Base-by-base conservation (phyloP, 2,329 filamentous ascomycete species). In the Microcera coccophila region DNA sequence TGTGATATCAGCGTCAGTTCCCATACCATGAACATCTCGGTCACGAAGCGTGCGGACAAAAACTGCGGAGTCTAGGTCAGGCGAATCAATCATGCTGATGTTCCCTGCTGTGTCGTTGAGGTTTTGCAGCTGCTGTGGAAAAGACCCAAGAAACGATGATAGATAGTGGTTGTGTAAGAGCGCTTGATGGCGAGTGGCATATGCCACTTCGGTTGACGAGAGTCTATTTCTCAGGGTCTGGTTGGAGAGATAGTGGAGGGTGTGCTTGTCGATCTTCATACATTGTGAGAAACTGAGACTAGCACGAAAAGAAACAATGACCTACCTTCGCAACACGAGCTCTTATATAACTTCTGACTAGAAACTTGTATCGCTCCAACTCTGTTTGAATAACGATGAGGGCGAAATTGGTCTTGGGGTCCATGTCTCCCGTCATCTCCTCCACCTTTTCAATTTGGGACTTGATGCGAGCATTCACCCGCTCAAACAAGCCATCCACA, bases 381-480 rank as follows among this genome's bases (percentile, higher is more conserved):
- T 98, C 93, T 5, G 94, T 97, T 72, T 98, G 93, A 41, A 96
- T 83, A 49, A 98, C 85, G 37, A 96, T 95, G 60, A 97, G 82
- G 48, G 82, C 82, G 64, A 98, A 95, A 64, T 95, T 97, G 51
- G 87, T 84, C 65, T 87, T 90, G 36, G 90, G 86, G 59, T 95
- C 90, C 81, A 90, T 85, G 60, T 87, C 83, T 49, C 85, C 86
- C 11, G 86, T 91, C 75, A 90, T 79, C 45, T 84, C 79, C 68
- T 87, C 84, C 50, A 88, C 80, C 54, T 74, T 77, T 64, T 83
- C 78, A 58, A 87, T 86, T 71, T 87, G 84, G 36, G 69, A 67
- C 54, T 82, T 80, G 50, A 89, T 80, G 46, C 83, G 78, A 47
- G 81, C 78, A 68, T 90, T 85, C 57, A 93, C 79, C 50, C 91